phyloP scores from a whole-genome alignment of 805 yeast genomes.

The Brettanomyces bruxellensis region DNA sequence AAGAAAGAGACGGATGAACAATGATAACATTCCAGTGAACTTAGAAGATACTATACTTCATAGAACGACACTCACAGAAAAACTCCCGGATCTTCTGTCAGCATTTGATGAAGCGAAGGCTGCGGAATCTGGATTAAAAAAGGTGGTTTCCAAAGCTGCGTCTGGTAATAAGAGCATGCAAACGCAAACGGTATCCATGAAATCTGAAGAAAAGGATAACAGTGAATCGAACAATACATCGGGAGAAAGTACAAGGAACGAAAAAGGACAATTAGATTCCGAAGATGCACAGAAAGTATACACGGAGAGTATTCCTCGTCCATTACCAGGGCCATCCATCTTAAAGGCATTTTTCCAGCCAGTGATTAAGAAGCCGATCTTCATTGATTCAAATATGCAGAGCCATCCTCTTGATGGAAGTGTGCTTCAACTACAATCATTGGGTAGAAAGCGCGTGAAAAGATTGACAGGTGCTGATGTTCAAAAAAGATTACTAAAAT shows the following conservation, averaged over 20 bases:
- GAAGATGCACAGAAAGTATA: background rate
- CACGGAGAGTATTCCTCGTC: slow-evolving; percentile 1
- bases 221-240: background rate
- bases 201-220: background rate
- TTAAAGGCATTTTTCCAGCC: slow-evolving; percentile 18
- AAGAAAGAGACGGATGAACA: slow-evolving; percentile 7
- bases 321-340: slow-evolving; percentile 8
- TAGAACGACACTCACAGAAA: slow-evolving; percentile 50
- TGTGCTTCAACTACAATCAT: background rate
- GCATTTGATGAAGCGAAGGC: slow-evolving; percentile 59
- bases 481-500: slow-evolving; percentile 7
- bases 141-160: background rate
- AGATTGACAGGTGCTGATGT: background rate
- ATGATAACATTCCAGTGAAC: slow-evolving; percentile 2
- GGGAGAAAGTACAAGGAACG: background rate
- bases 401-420: background rate
- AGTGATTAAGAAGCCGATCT: slow-evolving; percentile 16
- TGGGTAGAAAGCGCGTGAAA: background rate
- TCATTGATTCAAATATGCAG: slow-evolving; percentile 6
- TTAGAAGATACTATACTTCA: slow-evolving; percentile 28
- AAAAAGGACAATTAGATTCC: background rate
- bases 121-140: slow-evolving; percentile 15
- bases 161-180: no score
- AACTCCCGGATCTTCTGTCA: slow-evolving; percentile 54
- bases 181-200: background rate